Evolutionary conservation across 2,329 filamentous ascomycete genomes (phyloP).

Genomic region (Paracoccidioides lutzii): DNA sequence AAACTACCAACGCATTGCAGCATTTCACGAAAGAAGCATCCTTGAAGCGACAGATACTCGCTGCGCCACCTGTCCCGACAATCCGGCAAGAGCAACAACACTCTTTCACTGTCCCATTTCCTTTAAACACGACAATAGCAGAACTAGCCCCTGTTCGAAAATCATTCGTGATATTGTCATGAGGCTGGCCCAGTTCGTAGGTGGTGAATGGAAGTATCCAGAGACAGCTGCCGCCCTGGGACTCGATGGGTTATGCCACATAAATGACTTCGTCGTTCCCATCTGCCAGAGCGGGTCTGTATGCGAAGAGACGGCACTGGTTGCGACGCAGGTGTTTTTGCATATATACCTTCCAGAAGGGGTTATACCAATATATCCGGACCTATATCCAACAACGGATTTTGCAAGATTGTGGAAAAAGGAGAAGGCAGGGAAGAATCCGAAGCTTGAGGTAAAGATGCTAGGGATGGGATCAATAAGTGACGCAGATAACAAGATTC

Average conservation of each 20-base stretch:
- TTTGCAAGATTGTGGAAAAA: slow-evolving; percentile 4
- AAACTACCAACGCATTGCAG: slow-evolving; percentile 11
- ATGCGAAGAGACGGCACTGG: slow-evolving; percentile 13
- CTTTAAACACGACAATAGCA: slow-evolving; percentile 7
- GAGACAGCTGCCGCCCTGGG: slow-evolving; percentile 10
- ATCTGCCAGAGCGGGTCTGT: slow-evolving; percentile 11
- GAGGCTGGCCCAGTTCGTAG: slow-evolving; percentile 12
- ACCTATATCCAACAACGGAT: slow-evolving; percentile 6
- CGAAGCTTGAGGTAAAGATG: slow-evolving; percentile 7
- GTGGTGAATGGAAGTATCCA: slow-evolving; percentile 12
- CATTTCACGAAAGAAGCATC: slow-evolving; percentile 12
- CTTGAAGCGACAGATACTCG: slow-evolving; percentile 12
- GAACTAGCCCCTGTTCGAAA: not conserved
- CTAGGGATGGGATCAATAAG: slow-evolving; percentile 7
- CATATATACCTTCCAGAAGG: slow-evolving; percentile 1
- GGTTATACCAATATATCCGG: slow-evolving; percentile 6
- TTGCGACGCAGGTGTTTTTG: slow-evolving; percentile 11
- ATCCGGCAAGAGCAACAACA: slow-evolving; percentile 5
- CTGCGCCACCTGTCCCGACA: slow-evolving; percentile 13
- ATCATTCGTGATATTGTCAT: slow-evolving; percentile 8
- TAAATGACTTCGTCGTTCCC: slow-evolving; percentile 14
- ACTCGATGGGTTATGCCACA: slow-evolving; percentile 9
- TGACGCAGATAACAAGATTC: not conserved
- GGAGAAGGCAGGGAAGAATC: slow-evolving; percentile 5
- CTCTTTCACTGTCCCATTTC: slow-evolving; percentile 15